phyloP scores from a whole-genome alignment of 2,329 filamentous ascomycete species.

The Alternaria longipes region DNA sequence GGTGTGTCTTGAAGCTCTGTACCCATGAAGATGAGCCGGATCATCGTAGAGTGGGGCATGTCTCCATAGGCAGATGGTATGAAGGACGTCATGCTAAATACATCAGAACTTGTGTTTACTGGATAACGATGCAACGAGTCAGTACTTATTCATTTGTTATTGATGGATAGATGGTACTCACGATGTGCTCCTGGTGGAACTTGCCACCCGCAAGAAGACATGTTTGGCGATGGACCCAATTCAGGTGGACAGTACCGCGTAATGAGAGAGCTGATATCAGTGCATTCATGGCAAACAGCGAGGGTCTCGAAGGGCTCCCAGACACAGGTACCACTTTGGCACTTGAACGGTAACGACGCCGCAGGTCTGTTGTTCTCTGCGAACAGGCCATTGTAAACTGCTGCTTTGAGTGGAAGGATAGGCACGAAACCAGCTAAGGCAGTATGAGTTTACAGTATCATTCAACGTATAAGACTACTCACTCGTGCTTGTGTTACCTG shows the following conservation, averaged over 20 bases:
- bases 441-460: not conserved
- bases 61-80: slow-evolving; percentile 26
- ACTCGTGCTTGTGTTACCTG: slow-evolving; percentile 23
- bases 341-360: slow-evolving; percentile 22
- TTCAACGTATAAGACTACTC: not conserved
- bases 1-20: slow-evolving; percentile 20
- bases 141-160: not conserved
- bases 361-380: slow-evolving; percentile 25
- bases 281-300: slow-evolving; percentile 23
- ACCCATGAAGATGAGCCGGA: slow-evolving; percentile 25
- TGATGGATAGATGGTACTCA: not conserved
- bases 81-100: slow-evolving; percentile 28
- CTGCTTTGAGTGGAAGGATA: slow-evolving; percentile 23
- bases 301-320: slow-evolving; percentile 23
- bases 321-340: slow-evolving; percentile 20
- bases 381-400: slow-evolving; percentile 25
- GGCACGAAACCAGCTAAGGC: slow-evolving; percentile 22
- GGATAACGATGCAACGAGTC: not conserved
- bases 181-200: slow-evolving; percentile 18
- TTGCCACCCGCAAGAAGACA: slow-evolving; percentile 23
- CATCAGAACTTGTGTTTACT: slow-evolving; percentile 26
- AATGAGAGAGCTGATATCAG: slow-evolving; percentile 20
- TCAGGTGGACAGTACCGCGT: slow-evolving; percentile 22
- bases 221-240: slow-evolving; percentile 12
- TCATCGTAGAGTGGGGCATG: slow-evolving; percentile 25